Percentiles rank a stretch among this genome's conserved stretches.
Evolutionary conservation across 306 rosid genomes (phyloP).

Genomic region (Medicago lupulina): DNA sequence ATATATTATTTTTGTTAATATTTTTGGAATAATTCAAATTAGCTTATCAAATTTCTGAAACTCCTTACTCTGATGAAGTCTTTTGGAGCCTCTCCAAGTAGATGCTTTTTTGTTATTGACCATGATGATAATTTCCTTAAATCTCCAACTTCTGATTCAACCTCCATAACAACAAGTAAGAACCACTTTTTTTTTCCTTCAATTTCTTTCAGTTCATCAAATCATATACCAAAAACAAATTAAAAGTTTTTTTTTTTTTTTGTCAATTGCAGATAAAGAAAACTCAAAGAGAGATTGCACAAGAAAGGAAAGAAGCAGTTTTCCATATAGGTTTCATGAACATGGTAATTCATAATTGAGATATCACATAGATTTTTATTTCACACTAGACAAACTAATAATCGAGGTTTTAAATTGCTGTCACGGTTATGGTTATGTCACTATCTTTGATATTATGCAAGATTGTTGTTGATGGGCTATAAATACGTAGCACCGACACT

Average conservation of each 20-base stretch:
- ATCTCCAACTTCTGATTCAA: slow-evolving; percentile 47
- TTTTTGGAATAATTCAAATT: slow-evolving; percentile 27
- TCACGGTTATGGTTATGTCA: not conserved
- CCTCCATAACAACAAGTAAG: slow-evolving; percentile 51
- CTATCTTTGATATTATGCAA: not conserved
- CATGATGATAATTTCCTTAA: slow-evolving; percentile 41
- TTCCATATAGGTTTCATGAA: slow-evolving; percentile 63
- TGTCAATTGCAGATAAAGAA: slow-evolving; percentile 40
- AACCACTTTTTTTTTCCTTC: slow-evolving; percentile 29
- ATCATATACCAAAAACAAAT: not conserved
- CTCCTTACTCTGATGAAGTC: slow-evolving; percentile 45
- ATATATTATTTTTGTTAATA: not conserved
- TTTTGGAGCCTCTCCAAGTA: slow-evolving; percentile 30
- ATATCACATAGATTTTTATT: not conserved
- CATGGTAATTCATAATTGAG: slow-evolving; percentile 56
- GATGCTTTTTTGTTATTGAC: slow-evolving; percentile 42
- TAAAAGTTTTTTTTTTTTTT: not conserved
- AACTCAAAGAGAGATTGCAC: slow-evolving; percentile 33
- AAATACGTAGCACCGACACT: not conserved
- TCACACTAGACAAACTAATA: not conserved
- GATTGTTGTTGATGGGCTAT: not conserved
- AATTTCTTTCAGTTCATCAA: slow-evolving; percentile 5
- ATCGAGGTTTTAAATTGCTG: not conserved
- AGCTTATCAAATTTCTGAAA: slow-evolving; percentile 28
- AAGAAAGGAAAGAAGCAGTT: slow-evolving; percentile 48